Evolutionary conservation across 805 yeast genomes (phyloP).

Genomic region (Candida koratica): DNA sequence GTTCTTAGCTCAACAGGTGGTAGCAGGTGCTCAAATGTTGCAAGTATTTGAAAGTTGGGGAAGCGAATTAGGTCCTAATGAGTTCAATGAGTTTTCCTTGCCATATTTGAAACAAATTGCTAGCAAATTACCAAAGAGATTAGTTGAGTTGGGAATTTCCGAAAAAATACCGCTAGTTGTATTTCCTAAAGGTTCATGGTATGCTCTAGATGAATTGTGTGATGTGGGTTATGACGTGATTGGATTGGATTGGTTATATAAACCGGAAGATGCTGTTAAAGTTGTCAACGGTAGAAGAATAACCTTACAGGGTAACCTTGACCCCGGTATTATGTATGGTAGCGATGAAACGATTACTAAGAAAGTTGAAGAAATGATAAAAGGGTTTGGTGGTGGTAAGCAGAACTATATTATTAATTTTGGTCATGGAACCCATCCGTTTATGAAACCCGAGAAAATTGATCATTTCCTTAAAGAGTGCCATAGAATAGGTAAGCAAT

Average conservation of each 20-base stretch:
- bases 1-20: slow-evolving; percentile 88
- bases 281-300: slow-evolving; percentile 68
- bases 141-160: slow-evolving; percentile 63
- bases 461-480: slow-evolving; percentile 83
- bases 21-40: slow-evolving; percentile 97
- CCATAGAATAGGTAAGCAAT: slow-evolving; percentile 76
- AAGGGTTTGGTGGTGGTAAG: slow-evolving; percentile 92
- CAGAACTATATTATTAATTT: slow-evolving; percentile 88
- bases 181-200: slow-evolving; percentile 97
- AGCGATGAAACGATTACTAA: slow-evolving; percentile 71
- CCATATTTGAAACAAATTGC: slow-evolving; percentile 84
- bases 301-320: slow-evolving; percentile 89
- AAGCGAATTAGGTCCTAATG: slow-evolving; percentile 89
- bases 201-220: slow-evolving; percentile 82
- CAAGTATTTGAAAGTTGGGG: slow-evolving; percentile 99
- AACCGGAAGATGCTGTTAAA: slow-evolving; percentile 79
- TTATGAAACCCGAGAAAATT: slow-evolving; percentile 90
- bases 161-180: slow-evolving; percentile 82
- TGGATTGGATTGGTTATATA: slow-evolving; percentile 90
- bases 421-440: slow-evolving; percentile 98
- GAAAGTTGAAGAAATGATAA: slow-evolving; percentile 84
- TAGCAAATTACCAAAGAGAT: slow-evolving; percentile 59
- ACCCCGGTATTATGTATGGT: slow-evolving; percentile 94
- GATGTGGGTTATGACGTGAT: slow-evolving; percentile 78
- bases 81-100: slow-evolving; percentile 81